Base-by-base conservation (phyloP, 129 eudicot genomes). In the Pittosporum tobira region DNA sequence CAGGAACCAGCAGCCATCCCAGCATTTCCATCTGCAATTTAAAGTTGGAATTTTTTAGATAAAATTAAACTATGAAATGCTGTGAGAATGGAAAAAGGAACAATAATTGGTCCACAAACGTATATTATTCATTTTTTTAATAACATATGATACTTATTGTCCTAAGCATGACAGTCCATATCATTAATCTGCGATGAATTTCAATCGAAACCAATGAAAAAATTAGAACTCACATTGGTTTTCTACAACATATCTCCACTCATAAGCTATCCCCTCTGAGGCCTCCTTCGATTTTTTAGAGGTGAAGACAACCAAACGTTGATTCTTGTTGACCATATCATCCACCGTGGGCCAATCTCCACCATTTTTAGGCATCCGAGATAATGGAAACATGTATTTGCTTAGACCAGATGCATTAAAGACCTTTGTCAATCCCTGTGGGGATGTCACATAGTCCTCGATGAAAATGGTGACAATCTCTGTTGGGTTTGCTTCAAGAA, bases 171-270 rank as follows among this genome's bases (percentile, higher is more conserved):
- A 34, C 40, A 34, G 40, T 34, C 11, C 40, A 34, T 1, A 6
- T 34, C 40, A 34, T 34, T 6, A 6, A 6, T 34, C 11, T 0
- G 40, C 6, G 11, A 34, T 34, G 40, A 34, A 6, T 0, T 34
- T 34, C 10, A 34, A 34, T 34, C 10, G 40, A 34, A 34, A 34
- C 40, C 10, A 9, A 34, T 34, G 10, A 34, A 34, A 34, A 34
- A 0, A 6, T 34, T 34, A 14, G 36, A 28, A 61, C 75, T 70
- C 58, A 62, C 75, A 71, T 48, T 64, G 65, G 31, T 71, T 71
- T 71, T 71, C 76, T 20, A 57, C 71, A 13, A 71, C 70, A 48
- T 71, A 71, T 28, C 62, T 63, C 76, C 76, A 71, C 22, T 71
- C 50, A 29, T 63, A 71, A 30, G 70, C 76, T 48, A 71, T 63